Evolutionary conservation across 495 filamentous ascomycete species (phyloP).

Genomic region (Mytilinidion resinicola): DNA sequence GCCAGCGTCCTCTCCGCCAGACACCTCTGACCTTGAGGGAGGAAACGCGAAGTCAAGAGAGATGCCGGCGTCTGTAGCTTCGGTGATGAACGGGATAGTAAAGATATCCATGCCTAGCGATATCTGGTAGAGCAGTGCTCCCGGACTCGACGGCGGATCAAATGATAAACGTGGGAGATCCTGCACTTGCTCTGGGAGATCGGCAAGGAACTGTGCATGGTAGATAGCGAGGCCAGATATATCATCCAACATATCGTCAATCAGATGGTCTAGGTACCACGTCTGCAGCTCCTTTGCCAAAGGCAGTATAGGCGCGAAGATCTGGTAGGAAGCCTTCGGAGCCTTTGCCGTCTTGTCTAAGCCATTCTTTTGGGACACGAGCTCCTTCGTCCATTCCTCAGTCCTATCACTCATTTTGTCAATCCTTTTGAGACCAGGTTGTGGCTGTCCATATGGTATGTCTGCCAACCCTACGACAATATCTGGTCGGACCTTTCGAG

Average conservation of each 20-base stretch:
- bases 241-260: slow-evolving; percentile 43
- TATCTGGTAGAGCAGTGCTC: slow-evolving; percentile 66
- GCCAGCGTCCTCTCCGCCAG: background rate
- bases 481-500: slow-evolving; percentile 64
- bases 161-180: slow-evolving; percentile 68
- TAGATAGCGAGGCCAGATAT: slow-evolving; percentile 81
- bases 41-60: slow-evolving; percentile 78
- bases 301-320: slow-evolving; percentile 80
- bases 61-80: slow-evolving; percentile 76
- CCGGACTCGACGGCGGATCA: slow-evolving; percentile 59
- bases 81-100: slow-evolving; percentile 64
- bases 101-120: slow-evolving; percentile 73
- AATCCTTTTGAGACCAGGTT: slow-evolving; percentile 60
- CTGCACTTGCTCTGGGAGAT: slow-evolving; percentile 52
- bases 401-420: slow-evolving; percentile 83
- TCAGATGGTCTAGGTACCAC: slow-evolving; percentile 66
- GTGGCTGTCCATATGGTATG: slow-evolving; percentile 49
- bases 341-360: slow-evolving; percentile 27
- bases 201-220: slow-evolving; percentile 59
- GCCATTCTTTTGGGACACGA: slow-evolving; percentile 40
- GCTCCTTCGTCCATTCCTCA: slow-evolving; percentile 59
- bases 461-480: slow-evolving; percentile 75
- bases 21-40: slow-evolving; percentile 21
- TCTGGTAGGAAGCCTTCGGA: slow-evolving; percentile 3
- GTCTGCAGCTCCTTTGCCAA: slow-evolving; percentile 66